Percentiles rank a stretch among this genome's conserved stretches.
These are phyloP conservation scores for Podaxis sp. DNA, from an alignment of 768 basidiomycete genomes.

Conservation along the genomic window DNA sequence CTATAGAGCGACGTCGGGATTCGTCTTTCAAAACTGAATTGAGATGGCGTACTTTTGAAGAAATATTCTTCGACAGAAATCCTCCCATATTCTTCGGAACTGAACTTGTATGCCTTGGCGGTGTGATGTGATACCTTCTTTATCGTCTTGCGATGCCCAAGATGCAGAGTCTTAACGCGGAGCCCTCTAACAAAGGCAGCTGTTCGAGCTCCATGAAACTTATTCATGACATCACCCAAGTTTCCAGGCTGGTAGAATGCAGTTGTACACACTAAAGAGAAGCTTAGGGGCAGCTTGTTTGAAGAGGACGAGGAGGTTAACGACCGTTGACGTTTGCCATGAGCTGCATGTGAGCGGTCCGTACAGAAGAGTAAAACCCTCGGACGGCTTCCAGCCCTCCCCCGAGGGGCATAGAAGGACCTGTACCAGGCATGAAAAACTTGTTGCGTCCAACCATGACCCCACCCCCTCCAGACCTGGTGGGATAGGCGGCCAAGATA, in stretches of 20 bases:
- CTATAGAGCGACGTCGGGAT: slow-evolving; percentile 33
- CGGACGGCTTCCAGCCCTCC: slow-evolving; percentile 54
- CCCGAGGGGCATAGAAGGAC: slow-evolving; percentile 54
- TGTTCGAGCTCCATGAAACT: slow-evolving; percentile 63
- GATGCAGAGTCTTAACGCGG: slow-evolving; percentile 63
- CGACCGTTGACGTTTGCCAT: slow-evolving; percentile 66
- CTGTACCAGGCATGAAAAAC: slow-evolving; percentile 57
- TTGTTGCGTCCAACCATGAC: slow-evolving; percentile 64
- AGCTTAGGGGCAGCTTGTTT: not conserved
- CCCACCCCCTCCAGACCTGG: slow-evolving; percentile 51
- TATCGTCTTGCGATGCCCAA: slow-evolving; percentile 73
- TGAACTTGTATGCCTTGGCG: slow-evolving; percentile 52
- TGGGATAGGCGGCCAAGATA: slow-evolving; percentile 56
- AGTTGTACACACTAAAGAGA: slow-evolving; percentile 50
- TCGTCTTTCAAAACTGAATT: not conserved
- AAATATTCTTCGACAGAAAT: slow-evolving; percentile 68
- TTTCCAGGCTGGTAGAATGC: slow-evolving; percentile 65
- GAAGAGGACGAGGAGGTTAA: slow-evolving; percentile 30
- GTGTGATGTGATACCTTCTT: slow-evolving; percentile 51
- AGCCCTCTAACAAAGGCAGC: slow-evolving; percentile 67
- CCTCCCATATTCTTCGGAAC: slow-evolving; percentile 54
- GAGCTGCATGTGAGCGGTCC: slow-evolving; percentile 53
- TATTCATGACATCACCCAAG: slow-evolving; percentile 59
- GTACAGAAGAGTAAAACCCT: slow-evolving; percentile 62
- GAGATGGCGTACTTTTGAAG: slow-evolving; percentile 50